A percentile compares a stretch with the other conserved stretches of the same genome.
phyloP scores from a whole-genome alignment of 768 basidiomycete genomes.

The Paxillus involutus region DNA sequence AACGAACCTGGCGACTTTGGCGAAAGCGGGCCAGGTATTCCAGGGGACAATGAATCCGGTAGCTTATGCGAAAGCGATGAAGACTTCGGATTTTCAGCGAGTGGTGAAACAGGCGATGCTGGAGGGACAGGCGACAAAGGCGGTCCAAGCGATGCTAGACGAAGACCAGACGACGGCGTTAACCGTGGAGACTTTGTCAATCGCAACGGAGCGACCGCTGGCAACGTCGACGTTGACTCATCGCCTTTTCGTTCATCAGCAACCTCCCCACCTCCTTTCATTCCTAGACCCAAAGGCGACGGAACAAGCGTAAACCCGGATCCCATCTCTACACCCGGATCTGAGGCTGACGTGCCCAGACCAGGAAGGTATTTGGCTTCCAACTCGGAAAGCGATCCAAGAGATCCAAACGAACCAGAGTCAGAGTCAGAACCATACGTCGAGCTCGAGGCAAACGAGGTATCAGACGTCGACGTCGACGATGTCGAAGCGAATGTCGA shows the following conservation, averaged over 20 bases:
- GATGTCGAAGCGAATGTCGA: conserved; percentile 19
- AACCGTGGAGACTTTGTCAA: conserved; percentile 26
- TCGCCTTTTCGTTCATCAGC: not conserved
- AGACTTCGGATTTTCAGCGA: conserved; percentile 4
- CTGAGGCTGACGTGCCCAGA: conserved; percentile 7
- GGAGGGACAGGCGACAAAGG: not conserved
- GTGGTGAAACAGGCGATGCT: conserved; percentile 5
- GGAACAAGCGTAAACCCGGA: conserved; percentile 23
- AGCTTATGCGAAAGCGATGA: conserved; percentile 12
- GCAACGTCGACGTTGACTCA: not conserved
- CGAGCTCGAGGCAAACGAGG: conserved; percentile 16
- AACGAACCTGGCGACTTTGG: conserved; percentile 1
- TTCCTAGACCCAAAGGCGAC: conserved; percentile 21
- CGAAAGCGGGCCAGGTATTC: conserved; percentile 8
- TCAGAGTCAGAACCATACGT: conserved; percentile 11
- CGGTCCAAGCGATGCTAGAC: conserved; percentile 7
- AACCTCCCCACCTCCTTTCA: not conserved
- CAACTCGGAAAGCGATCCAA: conserved; percentile 24
- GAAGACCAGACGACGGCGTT: conserved; percentile 13
- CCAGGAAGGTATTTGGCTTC: conserved; percentile 17
- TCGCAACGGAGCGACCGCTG: conserved; percentile 24
- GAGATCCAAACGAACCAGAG: conserved; percentile 13
- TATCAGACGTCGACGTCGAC: conserved; percentile 9
- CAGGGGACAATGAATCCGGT: conserved; percentile 11
- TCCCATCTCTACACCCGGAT: not conserved